Evolutionary conservation across 352 stramenopile species (phyloP).

Genomic region (Phytophthora melonis): DNA sequence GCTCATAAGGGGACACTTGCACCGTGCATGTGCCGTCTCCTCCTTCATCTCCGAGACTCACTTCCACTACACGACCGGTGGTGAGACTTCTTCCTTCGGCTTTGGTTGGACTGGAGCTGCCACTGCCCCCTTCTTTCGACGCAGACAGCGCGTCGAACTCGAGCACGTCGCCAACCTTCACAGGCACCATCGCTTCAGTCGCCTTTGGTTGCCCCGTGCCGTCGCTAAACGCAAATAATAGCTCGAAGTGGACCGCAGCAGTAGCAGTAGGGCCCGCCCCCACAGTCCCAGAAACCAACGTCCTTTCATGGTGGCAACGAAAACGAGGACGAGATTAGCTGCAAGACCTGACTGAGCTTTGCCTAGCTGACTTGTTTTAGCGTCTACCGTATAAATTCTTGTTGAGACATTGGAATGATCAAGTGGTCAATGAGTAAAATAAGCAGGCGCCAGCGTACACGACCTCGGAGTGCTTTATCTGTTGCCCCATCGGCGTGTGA

Average conservation of each 20-base stretch:
- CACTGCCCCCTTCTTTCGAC: not conserved
- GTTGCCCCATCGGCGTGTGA: too few relatives aligned
- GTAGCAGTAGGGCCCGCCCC: not conserved
- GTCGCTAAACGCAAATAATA: not conserved
- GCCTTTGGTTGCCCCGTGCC: not conserved
- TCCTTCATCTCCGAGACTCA: slow-evolving; percentile 19
- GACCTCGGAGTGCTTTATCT: too few relatives aligned
- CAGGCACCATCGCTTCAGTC: slow-evolving; percentile 17
- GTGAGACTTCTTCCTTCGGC: slow-evolving; percentile 13
- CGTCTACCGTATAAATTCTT: not conserved
- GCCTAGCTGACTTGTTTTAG: not conserved
- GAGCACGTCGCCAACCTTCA: slow-evolving; percentile 59
- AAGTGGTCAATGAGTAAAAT: too few relatives aligned
- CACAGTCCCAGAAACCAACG: slow-evolving; percentile 10
- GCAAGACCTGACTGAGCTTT: not conserved
- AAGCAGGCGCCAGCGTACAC: too few relatives aligned
- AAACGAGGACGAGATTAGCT: slow-evolving; percentile 1
- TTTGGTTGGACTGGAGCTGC: slow-evolving; percentile 6
- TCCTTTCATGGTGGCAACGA: slow-evolving; percentile 1
- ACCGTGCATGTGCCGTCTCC: slow-evolving; percentile 36
- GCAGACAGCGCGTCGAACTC: slow-evolving; percentile 43
- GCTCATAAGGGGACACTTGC: slow-evolving; percentile 55
- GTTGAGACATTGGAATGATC: not conserved
- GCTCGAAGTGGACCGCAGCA: not conserved
- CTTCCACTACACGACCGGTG: slow-evolving; percentile 46